Percentiles rank a stretch among this genome's conserved stretches.
These are phyloP conservation scores for Ophiostoma novo-ulmi DNA, from an alignment of 2,329 filamentous ascomycete genomes.

Conservation along the genomic window DNA sequence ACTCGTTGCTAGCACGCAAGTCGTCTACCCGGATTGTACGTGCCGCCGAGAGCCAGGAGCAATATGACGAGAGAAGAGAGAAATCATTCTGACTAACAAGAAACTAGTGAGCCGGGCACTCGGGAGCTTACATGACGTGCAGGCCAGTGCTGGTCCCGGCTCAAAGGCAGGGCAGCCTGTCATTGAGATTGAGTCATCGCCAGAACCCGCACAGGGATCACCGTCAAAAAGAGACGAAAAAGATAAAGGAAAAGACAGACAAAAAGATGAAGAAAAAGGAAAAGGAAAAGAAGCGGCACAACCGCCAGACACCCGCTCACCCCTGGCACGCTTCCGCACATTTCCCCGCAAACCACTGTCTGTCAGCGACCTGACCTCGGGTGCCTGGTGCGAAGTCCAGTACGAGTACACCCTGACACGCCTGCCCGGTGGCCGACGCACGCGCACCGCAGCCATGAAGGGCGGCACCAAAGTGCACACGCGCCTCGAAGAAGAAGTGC, in stretches of 20 bases:
- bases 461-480: conserved; percentile 75
- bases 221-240: neutral
- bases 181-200: neutral
- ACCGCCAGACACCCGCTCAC: conserved; percentile 39
- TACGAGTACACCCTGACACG: conserved; percentile 81
- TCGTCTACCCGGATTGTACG: conserved; percentile 52
- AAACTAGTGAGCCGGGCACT: conserved; percentile 11
- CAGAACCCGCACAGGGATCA: neutral
- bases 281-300: conserved; percentile 22
- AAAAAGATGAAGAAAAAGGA: too few relatives aligned
- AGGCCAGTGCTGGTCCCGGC: neutral
- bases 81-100: conserved; percentile 56
- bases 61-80: neutral
- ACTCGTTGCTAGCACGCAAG: conserved; percentile 18
- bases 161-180: neutral
- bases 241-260: neutral
- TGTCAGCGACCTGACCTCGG: conserved; percentile 81
- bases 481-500: conserved; percentile 77
- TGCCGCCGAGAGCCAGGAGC: conserved; percentile 21
- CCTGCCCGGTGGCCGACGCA: conserved; percentile 65
- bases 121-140: neutral
- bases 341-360: conserved; percentile 73
- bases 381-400: conserved; percentile 93
- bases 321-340: conserved; percentile 72
- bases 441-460: conserved; percentile 75